Percentiles rank a stretch among this genome's conserved stretches.
Evolutionary conservation across 2,329 filamentous ascomycete genomes (phyloP).

Genomic region (Aspergillus glaucus): DNA sequence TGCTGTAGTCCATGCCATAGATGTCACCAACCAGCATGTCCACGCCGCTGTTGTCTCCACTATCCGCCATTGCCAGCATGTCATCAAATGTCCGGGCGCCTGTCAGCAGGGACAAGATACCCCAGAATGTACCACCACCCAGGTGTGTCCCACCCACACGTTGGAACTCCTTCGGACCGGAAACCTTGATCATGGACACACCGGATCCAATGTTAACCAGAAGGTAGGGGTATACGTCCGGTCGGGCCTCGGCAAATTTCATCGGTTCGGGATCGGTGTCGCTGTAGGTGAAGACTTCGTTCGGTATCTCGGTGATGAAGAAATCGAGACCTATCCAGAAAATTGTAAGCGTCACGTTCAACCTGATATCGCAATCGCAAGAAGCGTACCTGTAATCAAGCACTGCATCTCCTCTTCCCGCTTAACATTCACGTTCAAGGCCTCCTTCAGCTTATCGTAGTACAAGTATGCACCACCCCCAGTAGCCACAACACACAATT

Average conservation of each 20-base stretch:
- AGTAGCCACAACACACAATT: constrained; percentile 89
- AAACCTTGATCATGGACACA: constrained; percentile 95
- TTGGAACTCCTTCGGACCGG: constrained; percentile 75
- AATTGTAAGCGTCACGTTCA: neutral
- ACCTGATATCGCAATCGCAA: neutral
- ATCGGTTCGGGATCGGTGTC: constrained; percentile 82
- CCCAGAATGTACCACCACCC: constrained; percentile 96
- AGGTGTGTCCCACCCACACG: constrained; percentile 92
- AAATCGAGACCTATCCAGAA: constrained; percentile 74
- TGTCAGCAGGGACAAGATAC: constrained; percentile 81
- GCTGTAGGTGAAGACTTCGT: constrained; percentile 95
- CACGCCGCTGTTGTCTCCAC: constrained; percentile 85
- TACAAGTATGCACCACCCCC: constrained; percentile 95
- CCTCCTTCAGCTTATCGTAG: constrained; percentile 81
- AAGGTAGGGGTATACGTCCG: constrained; percentile 92
- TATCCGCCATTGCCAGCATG: constrained; percentile 87
- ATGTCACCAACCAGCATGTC: constrained; percentile 98
- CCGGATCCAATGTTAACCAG: constrained; percentile 97
- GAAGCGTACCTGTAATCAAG: constrained; percentile 71
- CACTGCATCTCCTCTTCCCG: constrained; percentile 99
- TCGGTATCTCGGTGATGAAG: constrained; percentile 96
- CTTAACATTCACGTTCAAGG: constrained; percentile 78
- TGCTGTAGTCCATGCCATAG: constrained; percentile 90
- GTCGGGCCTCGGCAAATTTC: constrained; percentile 70
- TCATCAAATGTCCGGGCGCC: constrained; percentile 95